A percentile compares a stretch with the other conserved stretches of the same genome.
phyloP scores from a whole-genome alignment of 768 basidiomycete species.

The Tricholoma matsutake region DNA sequence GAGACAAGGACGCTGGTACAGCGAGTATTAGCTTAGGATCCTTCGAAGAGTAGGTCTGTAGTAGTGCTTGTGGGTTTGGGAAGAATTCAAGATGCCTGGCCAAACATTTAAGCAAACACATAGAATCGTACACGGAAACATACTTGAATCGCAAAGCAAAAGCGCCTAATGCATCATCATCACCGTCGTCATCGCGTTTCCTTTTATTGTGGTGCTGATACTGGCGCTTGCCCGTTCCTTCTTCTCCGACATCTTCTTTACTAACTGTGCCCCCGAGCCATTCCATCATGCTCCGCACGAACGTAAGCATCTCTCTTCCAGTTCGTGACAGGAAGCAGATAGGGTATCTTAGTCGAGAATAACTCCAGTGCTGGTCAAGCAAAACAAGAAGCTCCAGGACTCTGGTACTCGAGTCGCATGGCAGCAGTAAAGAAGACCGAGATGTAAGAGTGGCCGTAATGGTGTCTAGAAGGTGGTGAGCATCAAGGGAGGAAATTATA shows the following conservation, averaged over 20 bases:
- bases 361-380: slow-evolving; percentile 97
- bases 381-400: slow-evolving; percentile 93
- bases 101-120: background rate
- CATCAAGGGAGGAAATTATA: background rate
- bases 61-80: slow-evolving; percentile 73
- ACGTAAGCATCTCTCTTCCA: slow-evolving; percentile 89
- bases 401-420: slow-evolving; percentile 93
- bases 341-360: slow-evolving; percentile 76
- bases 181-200: slow-evolving; percentile 62
- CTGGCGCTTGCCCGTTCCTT: slow-evolving; percentile 53
- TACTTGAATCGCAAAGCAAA: slow-evolving; percentile 88
- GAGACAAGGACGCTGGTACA: slow-evolving; percentile 88
- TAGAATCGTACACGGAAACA: slow-evolving; percentile 19
- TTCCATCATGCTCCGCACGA: slow-evolving; percentile 96
- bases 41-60: slow-evolving; percentile 79
- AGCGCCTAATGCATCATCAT: slow-evolving; percentile 83
- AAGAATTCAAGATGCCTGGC: slow-evolving; percentile 90
- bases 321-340: slow-evolving; percentile 93
- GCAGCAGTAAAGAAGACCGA: slow-evolving; percentile 80
- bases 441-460: slow-evolving; percentile 84
- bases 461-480: slow-evolving; percentile 53
- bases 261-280: slow-evolving; percentile 97
- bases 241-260: slow-evolving; percentile 88
- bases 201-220: slow-evolving; percentile 42
- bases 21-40: slow-evolving; percentile 93